Percentiles rank a stretch among this genome's conserved stretches.
Evolutionary conservation across 192 early-diverging fungal species (phyloP).

Genomic region (Coemansia sp.): DNA sequence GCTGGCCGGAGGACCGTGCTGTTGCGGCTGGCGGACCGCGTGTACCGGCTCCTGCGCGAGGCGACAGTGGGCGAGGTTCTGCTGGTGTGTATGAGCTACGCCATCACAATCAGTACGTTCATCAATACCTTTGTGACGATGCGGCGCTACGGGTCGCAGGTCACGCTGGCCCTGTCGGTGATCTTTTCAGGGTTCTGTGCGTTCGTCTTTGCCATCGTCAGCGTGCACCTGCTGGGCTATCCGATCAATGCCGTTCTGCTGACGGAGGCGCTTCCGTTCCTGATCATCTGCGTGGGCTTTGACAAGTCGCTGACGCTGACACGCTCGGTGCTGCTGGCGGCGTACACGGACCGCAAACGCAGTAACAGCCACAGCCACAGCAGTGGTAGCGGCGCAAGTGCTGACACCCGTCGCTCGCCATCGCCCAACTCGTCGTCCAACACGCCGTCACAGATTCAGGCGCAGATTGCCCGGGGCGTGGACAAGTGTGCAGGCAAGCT

Average conservation of each 20-base stretch:
- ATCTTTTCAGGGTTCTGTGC: constrained; percentile 68
- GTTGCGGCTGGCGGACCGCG: constrained; percentile 34
- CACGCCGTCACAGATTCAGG: constrained; percentile 52
- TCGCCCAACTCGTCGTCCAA: constrained; percentile 1
- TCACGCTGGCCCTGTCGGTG: constrained; percentile 67
- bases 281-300: constrained; percentile 85
- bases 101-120: constrained; percentile 78
- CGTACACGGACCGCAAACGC: constrained; percentile 32
- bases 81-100: constrained; percentile 69
- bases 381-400: no score
- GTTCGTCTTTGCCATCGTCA: constrained; percentile 66
- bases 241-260: constrained; percentile 65
- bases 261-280: constrained; percentile 85
- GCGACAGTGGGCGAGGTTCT: constrained; percentile 73
- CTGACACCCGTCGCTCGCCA: no score
- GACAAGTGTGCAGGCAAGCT: constrained; percentile 58
- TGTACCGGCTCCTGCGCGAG: constrained; percentile 62
- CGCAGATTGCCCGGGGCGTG: constrained; percentile 61
- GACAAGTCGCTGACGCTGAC: constrained; percentile 82
- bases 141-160: constrained; percentile 76
- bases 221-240: constrained; percentile 63
- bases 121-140: constrained; percentile 76
- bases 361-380: no score
- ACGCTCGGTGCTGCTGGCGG: constrained; percentile 65
- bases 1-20: constrained; percentile 10